Base-by-base conservation (phyloP, 1,284 basidiomycete species). In the Trametes sp. region DNA sequence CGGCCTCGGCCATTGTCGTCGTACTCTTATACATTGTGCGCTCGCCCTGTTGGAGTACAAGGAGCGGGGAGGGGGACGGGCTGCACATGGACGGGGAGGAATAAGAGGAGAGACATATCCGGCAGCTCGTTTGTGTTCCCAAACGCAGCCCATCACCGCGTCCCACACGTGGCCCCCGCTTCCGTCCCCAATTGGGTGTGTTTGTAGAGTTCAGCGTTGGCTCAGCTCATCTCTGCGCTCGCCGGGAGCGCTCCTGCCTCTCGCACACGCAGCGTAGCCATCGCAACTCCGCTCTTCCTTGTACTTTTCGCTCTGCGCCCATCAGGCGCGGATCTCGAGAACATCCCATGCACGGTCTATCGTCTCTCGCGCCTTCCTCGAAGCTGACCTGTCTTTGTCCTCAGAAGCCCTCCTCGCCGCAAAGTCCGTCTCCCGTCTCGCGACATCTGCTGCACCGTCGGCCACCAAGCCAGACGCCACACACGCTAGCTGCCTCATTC, bases 41-140 rank as follows among this genome's bases (percentile, higher is more conserved):
- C 36, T 58, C 50, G 5, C 45, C 69, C 69, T 49, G 62, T 65
- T 66, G 41, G 67, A 72, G 74, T 50, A 74, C 66, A 74, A 72
- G 63, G 70, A 60, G 57, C 45, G 38, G 29, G 44, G 56, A 29
- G 21, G 4, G 48, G 26, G 14, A 42, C 38, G 33, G 42, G 14
- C 55, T 21, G 51, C 38, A 54, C 59, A 36, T 46, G 55, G 36
- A n/a, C 31, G 41, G 29, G 54, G 50, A 57, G 70, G 72, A 67
- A 75, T 73, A 75, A 75, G 74, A 72, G 70, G 69, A 74, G 56
- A 59, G 55, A 71, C 73, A 60, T 51, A 72, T 71, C 63, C 45
- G 74, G 74, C 63, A 38, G 58, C 49, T 71, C 62, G 73, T 70
- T 75, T 75, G 72, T 75, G 54, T 2, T 26, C 41, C 23, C 13